Conservation (phyloP, 768 basidiomycete genomes). For the Collybia sordida region DNA sequence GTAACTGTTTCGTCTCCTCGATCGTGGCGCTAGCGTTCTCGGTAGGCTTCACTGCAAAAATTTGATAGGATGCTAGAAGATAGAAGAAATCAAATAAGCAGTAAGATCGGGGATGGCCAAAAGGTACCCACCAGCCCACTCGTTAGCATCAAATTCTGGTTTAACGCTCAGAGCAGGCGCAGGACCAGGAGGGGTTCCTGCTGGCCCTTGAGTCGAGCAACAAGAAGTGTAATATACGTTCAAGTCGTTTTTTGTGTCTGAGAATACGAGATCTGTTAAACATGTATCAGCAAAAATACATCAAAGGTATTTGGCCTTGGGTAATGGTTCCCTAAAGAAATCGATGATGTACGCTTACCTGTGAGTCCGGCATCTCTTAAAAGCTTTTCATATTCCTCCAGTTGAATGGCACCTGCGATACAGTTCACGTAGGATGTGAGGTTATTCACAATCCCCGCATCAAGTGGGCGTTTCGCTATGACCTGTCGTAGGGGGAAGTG, state of each 20-base stretch:
- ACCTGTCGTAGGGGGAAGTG: conserved; percentile 30
- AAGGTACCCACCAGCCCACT: conserved; percentile 38
- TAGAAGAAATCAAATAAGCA: not conserved
- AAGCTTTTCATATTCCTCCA: conserved; percentile 36
- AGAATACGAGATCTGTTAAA: conserved; percentile 36
- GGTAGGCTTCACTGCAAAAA: conserved; percentile 40
- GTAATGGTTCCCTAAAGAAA: no score
- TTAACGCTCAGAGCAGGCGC: not conserved
- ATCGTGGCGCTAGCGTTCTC: conserved; percentile 1
- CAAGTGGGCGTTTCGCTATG: conserved; percentile 42
- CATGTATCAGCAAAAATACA: not conserved
- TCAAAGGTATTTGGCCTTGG: not conserved
- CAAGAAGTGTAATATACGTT: not conserved
- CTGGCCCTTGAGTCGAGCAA: no score
- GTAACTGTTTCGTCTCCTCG: conserved; percentile 9
- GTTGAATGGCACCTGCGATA: conserved; percentile 43
- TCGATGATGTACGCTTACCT: conserved; percentile 21
- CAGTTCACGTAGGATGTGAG: conserved; percentile 42
- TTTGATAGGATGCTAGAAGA: conserved; percentile 42
- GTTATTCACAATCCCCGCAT: conserved; percentile 39
- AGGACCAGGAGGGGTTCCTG: no score
- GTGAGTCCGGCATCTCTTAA: conserved; percentile 40
- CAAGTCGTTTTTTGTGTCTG: conserved; percentile 41
- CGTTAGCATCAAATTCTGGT: conserved; percentile 38
- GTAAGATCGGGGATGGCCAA: not conserved